Evolutionary conservation across 164 flowering plant genomes (phyloP).

Genomic region (Vitis labrusca): DNA sequence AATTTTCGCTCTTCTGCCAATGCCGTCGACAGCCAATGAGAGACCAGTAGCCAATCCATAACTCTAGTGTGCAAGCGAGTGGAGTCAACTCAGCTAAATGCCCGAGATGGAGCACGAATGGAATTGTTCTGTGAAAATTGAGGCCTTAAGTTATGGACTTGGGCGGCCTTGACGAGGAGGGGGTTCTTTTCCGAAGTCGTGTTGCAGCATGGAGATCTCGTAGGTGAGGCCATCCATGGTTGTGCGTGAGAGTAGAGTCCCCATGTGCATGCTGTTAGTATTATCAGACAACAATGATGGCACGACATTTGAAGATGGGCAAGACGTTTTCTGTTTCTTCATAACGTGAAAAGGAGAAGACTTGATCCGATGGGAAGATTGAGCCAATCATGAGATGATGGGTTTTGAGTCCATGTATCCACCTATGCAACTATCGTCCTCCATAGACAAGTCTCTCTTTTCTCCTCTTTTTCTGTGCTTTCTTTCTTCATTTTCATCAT

Average conservation of each 20-base stretch:
- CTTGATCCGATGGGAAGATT: slow-evolving; percentile 53
- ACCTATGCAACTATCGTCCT: slow-evolving; percentile 39
- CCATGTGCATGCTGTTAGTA: slow-evolving; percentile 12
- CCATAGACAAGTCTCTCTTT: slow-evolving; percentile 15
- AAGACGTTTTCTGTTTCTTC: slow-evolving; percentile 45
- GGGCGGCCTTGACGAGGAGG: background rate
- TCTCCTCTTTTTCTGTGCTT: slow-evolving; percentile 17
- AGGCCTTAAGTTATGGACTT: background rate
- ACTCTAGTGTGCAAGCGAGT: background rate
- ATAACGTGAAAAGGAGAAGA: slow-evolving; percentile 37
- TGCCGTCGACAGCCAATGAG: slow-evolving; percentile 20
- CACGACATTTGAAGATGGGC: slow-evolving; percentile 5
- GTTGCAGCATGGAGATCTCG: too few relatives aligned
- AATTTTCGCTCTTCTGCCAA: slow-evolving; percentile 18
- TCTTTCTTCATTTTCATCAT: slow-evolving; percentile 21
- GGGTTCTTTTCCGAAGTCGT: background rate
- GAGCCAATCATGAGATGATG: slow-evolving; percentile 83
- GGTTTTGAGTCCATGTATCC: slow-evolving; percentile 77
- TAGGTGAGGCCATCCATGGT: too few relatives aligned
- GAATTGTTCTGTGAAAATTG: too few relatives aligned
- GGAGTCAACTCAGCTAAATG: background rate
- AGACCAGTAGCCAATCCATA: slow-evolving; percentile 4
- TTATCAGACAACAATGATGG: slow-evolving; percentile 24
- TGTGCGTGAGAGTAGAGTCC: too few relatives aligned
- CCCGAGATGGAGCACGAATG: background rate